These are phyloP conservation scores for Lentinula guzmanii DNA, from an alignment of 768 basidiomycete genomes.

Conservation along the genomic window DNA sequence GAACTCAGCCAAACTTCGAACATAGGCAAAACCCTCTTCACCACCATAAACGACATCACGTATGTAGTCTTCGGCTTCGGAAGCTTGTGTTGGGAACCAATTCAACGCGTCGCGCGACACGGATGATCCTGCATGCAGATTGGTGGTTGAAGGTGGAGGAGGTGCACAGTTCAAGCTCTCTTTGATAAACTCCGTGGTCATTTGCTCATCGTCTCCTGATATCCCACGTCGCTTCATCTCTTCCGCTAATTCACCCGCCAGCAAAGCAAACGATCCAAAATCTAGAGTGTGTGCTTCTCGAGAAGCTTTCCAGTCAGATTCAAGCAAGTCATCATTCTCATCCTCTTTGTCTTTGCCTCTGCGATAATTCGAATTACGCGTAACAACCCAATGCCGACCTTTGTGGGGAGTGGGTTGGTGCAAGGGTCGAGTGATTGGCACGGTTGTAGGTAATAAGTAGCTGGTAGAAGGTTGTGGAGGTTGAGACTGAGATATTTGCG, in stretches of 20 bases:
- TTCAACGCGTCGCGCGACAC: slow-evolving; percentile 22
- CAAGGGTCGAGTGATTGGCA: slow-evolving; percentile 16
- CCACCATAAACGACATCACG: slow-evolving; percentile 78
- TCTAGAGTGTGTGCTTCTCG: slow-evolving; percentile 53
- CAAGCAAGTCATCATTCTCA: slow-evolving; percentile 30
- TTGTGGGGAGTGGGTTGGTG: slow-evolving; percentile 16
- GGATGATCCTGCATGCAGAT: slow-evolving; percentile 12
- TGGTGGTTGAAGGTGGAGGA: slow-evolving; percentile 6
- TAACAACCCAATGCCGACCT: slow-evolving; percentile 58
- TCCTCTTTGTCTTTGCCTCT: slow-evolving; percentile 50
- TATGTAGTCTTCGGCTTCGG: slow-evolving; percentile 60
- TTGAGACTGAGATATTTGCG: slow-evolving; percentile 9
- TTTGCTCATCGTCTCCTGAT: slow-evolving; percentile 26
- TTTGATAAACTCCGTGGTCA: slow-evolving; percentile 25
- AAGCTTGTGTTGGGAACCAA: slow-evolving; percentile 43
- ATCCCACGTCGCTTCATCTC: slow-evolving; percentile 32
- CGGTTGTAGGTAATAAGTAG: slow-evolving; percentile 21
- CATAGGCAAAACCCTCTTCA: slow-evolving; percentile 69
- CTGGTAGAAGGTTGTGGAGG: slow-evolving; percentile 18
- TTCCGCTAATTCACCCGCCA: slow-evolving; percentile 42
- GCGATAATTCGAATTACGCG: slow-evolving; percentile 43
- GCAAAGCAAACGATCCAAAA: slow-evolving; percentile 54
- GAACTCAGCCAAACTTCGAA: slow-evolving; percentile 74
- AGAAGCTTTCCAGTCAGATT: slow-evolving; percentile 36
- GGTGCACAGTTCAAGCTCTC: slow-evolving; percentile 29